These are phyloP conservation scores for Claviceps sp. DNA, from an alignment of 2,329 filamentous ascomycete genomes.

Conservation along the genomic window DNA sequence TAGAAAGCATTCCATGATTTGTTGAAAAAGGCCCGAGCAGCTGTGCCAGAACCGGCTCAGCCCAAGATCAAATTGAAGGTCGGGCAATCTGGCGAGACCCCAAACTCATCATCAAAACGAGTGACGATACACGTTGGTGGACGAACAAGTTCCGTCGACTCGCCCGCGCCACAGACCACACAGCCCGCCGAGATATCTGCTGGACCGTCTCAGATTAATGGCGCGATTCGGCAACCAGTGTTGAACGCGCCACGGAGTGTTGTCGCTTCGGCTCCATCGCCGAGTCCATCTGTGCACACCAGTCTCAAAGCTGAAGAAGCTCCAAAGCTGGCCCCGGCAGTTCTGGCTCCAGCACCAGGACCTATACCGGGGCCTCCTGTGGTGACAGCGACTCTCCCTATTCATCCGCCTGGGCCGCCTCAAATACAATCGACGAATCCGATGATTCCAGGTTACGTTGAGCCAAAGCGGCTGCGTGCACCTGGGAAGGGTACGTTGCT, in stretches of 20 bases:
- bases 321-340: conserved; percentile 14
- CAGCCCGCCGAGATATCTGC: conserved; percentile 11
- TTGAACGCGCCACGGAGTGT: conserved; percentile 28
- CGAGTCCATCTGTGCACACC: conserved; percentile 28
- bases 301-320: conserved; percentile 24
- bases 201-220: conserved; percentile 13
- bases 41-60: conserved; percentile 57
- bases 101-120: conserved; percentile 37
- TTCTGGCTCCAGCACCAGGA: conserved; percentile 9
- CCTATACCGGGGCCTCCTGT: conserved; percentile 5
- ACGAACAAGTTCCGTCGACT: conserved; percentile 39
- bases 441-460: conserved; percentile 19
- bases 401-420: conserved; percentile 12
- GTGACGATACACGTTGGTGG: conserved; percentile 60
- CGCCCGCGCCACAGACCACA: conserved; percentile 31
- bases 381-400: conserved; percentile 6
- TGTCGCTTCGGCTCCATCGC: conserved; percentile 26
- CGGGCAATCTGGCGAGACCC: conserved; percentile 31
- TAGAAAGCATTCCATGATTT: conserved; percentile 57
- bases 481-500: conserved; percentile 27
- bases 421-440: conserved; percentile 13
- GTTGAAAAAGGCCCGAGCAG: conserved; percentile 57
- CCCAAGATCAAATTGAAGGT: conserved; percentile 75
- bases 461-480: conserved; percentile 24
- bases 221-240: conserved; percentile 10